phyloP scores from a whole-genome alignment of 2,329 filamentous ascomycete genomes.

The Cladorrhinum sp. region DNA sequence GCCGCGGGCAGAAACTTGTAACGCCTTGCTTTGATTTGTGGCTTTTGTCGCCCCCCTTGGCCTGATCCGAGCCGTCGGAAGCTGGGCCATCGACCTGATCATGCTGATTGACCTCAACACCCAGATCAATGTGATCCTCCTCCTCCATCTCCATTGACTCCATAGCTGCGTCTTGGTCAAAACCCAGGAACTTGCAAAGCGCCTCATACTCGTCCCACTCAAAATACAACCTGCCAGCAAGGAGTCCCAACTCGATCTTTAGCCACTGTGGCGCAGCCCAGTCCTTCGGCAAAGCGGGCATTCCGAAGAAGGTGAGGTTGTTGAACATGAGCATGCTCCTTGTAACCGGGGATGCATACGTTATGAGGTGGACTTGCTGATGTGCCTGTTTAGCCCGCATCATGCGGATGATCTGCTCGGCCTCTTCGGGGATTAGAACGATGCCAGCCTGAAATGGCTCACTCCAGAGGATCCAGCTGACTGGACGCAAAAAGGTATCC shows the following conservation, averaged over 20 bases:
- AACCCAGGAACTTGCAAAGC: slow-evolving; percentile 35
- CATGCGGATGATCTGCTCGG: slow-evolving; percentile 49
- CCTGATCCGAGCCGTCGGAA: background rate
- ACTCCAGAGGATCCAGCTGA: slow-evolving; percentile 63
- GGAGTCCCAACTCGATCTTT: slow-evolving; percentile 55
- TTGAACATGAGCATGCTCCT: slow-evolving; percentile 60
- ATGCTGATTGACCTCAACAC: too few species aligned
- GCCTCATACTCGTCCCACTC: slow-evolving; percentile 44
- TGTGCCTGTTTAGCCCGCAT: slow-evolving; percentile 31
- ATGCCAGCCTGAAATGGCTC: slow-evolving; percentile 45
- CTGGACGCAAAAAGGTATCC: slow-evolving; percentile 42
- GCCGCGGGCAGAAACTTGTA: slow-evolving; percentile 33
- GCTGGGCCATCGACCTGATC: background rate
- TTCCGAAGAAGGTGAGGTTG: slow-evolving; percentile 47
- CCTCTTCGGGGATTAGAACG: slow-evolving; percentile 62
- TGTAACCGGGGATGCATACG: slow-evolving; percentile 60
- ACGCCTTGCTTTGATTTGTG: too few species aligned
- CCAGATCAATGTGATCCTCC: slow-evolving; percentile 8
- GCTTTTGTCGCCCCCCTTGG: background rate
- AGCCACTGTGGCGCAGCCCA: slow-evolving; percentile 52
- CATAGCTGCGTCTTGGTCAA: slow-evolving; percentile 15
- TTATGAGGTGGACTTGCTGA: slow-evolving; percentile 50
- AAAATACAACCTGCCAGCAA: slow-evolving; percentile 60
- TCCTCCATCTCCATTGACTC: background rate
- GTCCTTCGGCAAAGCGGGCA: slow-evolving; percentile 43